A percentile compares a stretch with the other conserved stretches of the same genome.
phyloP scores from a whole-genome alignment of 1,284 basidiomycete species.

The Irpex lacteus region DNA sequence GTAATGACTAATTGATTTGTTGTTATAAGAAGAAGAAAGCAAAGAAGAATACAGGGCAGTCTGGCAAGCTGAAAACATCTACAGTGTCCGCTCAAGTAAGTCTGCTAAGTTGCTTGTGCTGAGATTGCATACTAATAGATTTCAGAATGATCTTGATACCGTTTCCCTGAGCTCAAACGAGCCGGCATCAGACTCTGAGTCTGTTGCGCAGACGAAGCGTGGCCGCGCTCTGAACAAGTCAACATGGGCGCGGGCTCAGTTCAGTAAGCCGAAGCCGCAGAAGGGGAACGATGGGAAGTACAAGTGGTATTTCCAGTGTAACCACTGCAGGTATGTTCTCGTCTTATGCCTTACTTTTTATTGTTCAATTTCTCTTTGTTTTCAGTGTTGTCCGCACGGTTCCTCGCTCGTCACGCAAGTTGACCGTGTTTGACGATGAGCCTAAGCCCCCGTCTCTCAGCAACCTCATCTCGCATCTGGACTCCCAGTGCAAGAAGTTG shows the following conservation, averaged over 20 bases:
- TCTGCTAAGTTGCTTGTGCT: not conserved
- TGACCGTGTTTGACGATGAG: not conserved
- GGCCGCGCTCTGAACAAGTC: not conserved
- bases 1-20: not conserved
- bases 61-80: not conserved
- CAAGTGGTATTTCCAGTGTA: not conserved
- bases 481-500: not conserved
- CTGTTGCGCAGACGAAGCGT: not conserved
- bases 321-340: not conserved
- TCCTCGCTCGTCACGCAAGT: not conserved
- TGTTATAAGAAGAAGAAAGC: not conserved
- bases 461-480: conserved; percentile 6
- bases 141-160: not conserved
- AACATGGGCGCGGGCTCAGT: not conserved
- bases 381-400: conserved; percentile 4
- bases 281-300: not conserved
- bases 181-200: not conserved
- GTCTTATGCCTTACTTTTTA: not conserved
- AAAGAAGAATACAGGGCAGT: not conserved
- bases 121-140: not conserved
- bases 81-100: not conserved
- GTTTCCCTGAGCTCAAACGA: not conserved
- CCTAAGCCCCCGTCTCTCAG: not conserved
- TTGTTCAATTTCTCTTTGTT: conserved; percentile 1
- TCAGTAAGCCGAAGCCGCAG: not conserved